Percentiles rank a stretch among this genome's conserved stretches.
Conservation (phyloP, 139 green algal species). For the Monoraphidium neglectum region DNA sequence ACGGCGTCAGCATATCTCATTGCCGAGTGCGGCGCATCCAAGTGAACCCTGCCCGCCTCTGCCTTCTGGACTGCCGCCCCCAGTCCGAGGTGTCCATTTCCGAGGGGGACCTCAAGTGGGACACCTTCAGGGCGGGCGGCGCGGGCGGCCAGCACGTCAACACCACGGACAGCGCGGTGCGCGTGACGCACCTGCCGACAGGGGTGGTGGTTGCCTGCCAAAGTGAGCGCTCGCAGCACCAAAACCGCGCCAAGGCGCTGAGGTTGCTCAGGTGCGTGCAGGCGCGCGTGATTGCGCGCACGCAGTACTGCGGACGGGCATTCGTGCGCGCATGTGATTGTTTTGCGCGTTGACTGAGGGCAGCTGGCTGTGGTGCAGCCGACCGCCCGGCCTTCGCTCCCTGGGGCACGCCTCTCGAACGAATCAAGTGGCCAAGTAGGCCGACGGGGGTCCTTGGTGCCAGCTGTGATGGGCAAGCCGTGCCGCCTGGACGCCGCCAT, state of each 20-base stretch:
- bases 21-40: not conserved
- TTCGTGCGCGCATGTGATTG: no score
- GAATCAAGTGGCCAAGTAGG: no score
- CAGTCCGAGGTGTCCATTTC: conserved; percentile 50
- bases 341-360: no score
- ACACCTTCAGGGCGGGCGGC: conserved; percentile 55
- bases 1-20: not conserved
- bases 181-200: conserved; percentile 67
- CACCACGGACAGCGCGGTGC: conserved; percentile 66
- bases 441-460: no score
- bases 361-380: no score
- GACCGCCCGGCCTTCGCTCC: no score
- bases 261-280: conserved; percentile 38
- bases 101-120: conserved; percentile 46
- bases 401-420: no score
- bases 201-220: conserved; percentile 72
- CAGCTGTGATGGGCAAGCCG: no score
- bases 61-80: not conserved
- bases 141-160: conserved; percentile 77
- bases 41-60: no score
- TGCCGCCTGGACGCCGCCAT: no score
- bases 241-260: conserved; percentile 90
- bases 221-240: conserved; percentile 92
- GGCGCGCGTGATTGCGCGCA: conserved; percentile 13
- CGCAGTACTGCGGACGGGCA: no score